These are phyloP conservation scores for Globisporangium nagaii DNA, from an alignment of 352 stramenopile species.

Conservation along the genomic window DNA sequence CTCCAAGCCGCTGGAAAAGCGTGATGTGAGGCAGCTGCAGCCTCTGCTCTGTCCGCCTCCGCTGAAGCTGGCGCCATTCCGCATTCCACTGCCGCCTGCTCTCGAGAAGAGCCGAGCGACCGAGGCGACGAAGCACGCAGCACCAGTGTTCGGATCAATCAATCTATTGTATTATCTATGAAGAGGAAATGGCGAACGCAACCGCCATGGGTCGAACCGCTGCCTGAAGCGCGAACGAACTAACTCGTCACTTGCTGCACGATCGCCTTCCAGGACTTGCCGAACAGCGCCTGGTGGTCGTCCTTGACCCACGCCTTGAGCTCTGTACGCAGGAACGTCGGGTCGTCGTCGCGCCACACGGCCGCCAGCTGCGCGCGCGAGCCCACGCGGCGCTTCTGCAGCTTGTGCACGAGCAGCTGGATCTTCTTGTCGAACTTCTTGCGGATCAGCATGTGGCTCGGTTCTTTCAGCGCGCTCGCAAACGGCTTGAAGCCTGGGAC, in stretches of 20 bases:
- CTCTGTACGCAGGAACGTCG: constrained; percentile 46
- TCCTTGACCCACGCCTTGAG: constrained; percentile 56
- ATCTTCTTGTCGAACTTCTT: constrained; percentile 88
- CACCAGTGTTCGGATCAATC: no score
- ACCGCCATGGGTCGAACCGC: no score
- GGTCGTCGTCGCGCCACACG: constrained; percentile 32
- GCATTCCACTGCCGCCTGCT: no score
- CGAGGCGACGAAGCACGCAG: no score
- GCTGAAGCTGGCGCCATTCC: no score
- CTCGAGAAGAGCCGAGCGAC: no score
- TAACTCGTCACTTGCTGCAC: constrained; percentile 9
- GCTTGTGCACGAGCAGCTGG: constrained; percentile 59
- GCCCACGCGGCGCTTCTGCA: constrained; percentile 44
- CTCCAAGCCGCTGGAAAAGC: no score
- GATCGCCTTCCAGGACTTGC: constrained; percentile 37
- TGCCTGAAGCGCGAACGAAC: background rate
- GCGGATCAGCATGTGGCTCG: constrained; percentile 88
- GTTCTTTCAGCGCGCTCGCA: constrained; percentile 87
- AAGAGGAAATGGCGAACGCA: no score
- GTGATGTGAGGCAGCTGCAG: no score
- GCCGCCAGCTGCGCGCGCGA: constrained; percentile 31
- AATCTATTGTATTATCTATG: background rate
- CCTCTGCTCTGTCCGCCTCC: no score
- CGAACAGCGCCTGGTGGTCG: constrained; percentile 43
- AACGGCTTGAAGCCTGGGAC: constrained; percentile 69